A percentile compares a stretch with the other conserved stretches of the same genome.
Evolutionary conservation across 106 monocot genomes (phyloP).

Genomic region (Triglochin maritima): DNA sequence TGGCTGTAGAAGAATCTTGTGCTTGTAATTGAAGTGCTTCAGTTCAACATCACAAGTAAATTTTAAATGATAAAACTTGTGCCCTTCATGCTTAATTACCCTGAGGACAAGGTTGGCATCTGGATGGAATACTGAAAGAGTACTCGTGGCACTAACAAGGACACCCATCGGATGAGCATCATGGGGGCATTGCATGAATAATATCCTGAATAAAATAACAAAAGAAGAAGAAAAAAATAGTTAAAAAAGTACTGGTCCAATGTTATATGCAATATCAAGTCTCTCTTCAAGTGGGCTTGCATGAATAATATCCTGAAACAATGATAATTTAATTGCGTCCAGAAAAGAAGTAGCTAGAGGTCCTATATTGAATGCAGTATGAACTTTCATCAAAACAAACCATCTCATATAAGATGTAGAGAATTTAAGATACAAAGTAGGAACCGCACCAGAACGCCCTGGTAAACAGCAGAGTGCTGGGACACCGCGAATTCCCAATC

Average conservation of each 20-base stretch:
- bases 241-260: neutral
- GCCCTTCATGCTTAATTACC: conserved; percentile 28
- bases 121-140: conserved; percentile 95
- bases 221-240: neutral
- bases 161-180: conserved; percentile 98
- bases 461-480: conserved; percentile 94
- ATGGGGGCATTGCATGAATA: conserved; percentile 90
- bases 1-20: too few species aligned
- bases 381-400: neutral
- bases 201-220: conserved; percentile 47
- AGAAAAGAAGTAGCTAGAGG: too few species aligned
- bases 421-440: neutral
- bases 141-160: conserved; percentile 87
- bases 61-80: neutral
- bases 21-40: neutral
- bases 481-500: conserved; percentile 92
- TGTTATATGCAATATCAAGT: neutral
- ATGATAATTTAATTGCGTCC: too few species aligned
- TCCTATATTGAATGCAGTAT: too few species aligned
- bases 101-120: conserved; percentile 97
- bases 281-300: neutral
- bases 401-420: neutral
- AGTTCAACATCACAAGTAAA: neutral
- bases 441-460: conserved; percentile 71
- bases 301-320: too few species aligned